A percentile compares a stretch with the other conserved stretches of the same genome.
Conservation (phyloP, 2,329 filamentous ascomycete species). For the Aspergillus ochraceoroseus region DNA sequence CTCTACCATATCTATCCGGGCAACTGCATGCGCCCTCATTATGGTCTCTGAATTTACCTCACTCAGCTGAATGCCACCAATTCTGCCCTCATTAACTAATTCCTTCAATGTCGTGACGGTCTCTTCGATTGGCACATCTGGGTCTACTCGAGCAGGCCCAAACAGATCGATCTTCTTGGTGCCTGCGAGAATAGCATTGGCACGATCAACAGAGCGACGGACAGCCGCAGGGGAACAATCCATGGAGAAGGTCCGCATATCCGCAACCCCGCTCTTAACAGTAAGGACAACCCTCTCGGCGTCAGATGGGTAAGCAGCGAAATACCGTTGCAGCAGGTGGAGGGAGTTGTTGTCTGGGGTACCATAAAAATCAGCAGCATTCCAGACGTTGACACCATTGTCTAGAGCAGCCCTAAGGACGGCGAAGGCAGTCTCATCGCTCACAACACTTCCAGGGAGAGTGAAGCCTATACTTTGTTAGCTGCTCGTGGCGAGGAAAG, state of each 20-base stretch:
- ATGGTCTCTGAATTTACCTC: conserved; percentile 12
- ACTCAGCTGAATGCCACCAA: conserved; percentile 12
- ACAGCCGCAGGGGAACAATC: conserved; percentile 8
- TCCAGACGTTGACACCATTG: conserved; percentile 17
- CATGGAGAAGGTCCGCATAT: background rate
- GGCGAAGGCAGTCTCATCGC: background rate
- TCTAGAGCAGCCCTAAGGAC: conserved; percentile 7
- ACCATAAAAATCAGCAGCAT: conserved; percentile 25
- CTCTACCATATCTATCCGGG: conserved; percentile 7
- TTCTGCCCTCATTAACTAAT: conserved; percentile 13
- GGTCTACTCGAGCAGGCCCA: conserved; percentile 12
- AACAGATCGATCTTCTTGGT: conserved; percentile 16
- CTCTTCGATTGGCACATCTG: conserved; percentile 5
- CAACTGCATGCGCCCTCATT: conserved; percentile 10
- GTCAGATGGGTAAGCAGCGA: conserved; percentile 11
- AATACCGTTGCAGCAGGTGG: conserved; percentile 16
- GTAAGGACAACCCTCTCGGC: conserved; percentile 10
- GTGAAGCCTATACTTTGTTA: conserved; percentile 18
- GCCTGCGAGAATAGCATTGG: conserved; percentile 11
- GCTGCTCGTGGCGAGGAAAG: background rate
- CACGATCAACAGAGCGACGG: conserved; percentile 6
- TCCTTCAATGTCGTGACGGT: conserved; percentile 6
- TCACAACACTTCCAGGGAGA: conserved; percentile 13
- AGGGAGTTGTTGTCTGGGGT: conserved; percentile 22
- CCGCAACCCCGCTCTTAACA: conserved; percentile 7